phyloP scores from a whole-genome alignment of 1,139 yeast species.

The Candida anutae region DNA sequence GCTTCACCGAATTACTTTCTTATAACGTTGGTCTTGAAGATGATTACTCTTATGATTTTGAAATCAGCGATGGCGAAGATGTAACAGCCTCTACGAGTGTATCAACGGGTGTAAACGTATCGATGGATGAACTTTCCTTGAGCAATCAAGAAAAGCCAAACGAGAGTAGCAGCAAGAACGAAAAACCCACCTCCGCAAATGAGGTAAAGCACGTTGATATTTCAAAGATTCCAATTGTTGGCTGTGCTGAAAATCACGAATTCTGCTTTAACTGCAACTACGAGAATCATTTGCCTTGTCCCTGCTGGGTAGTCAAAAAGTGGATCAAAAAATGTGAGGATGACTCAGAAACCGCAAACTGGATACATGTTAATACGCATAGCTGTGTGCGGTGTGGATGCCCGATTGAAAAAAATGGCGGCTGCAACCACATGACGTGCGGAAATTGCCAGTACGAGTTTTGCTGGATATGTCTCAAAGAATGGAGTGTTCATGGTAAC shows the following conservation, averaged over 20 bases:
- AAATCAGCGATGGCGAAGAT: conserved; percentile 20
- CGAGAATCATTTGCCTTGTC: conserved; percentile 79
- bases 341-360: conserved; percentile 82
- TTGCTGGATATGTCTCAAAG: conserved; percentile 88
- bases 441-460: conserved; percentile 69
- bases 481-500: conserved; percentile 69
- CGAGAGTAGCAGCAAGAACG: conserved; percentile 6
- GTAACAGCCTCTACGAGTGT: too few relatives aligned
- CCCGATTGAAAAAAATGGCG: conserved; percentile 75
- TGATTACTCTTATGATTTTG: too few relatives aligned
- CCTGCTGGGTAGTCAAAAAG: conserved; percentile 57
- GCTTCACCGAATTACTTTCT: conserved; percentile 44
- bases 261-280: conserved; percentile 76
- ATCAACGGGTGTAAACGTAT: too few relatives aligned
- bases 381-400: conserved; percentile 66
- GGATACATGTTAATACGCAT: conserved; percentile 87
- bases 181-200: conserved; percentile 2
- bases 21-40: conserved; percentile 5
- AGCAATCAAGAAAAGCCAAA: conserved; percentile 5
- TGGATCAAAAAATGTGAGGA: conserved; percentile 83
- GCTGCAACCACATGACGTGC: conserved; percentile 95
- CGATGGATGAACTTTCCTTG: too few relatives aligned
- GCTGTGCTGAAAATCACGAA: conserved; percentile 57
- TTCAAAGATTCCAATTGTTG: conserved; percentile 32
- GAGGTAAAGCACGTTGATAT: conserved; percentile 8